Evolutionary conservation across 192 early-diverging fungal species (phyloP), one percentile per base, ranked within the genome.

Genomic region (Coemansia sp.): DNA sequence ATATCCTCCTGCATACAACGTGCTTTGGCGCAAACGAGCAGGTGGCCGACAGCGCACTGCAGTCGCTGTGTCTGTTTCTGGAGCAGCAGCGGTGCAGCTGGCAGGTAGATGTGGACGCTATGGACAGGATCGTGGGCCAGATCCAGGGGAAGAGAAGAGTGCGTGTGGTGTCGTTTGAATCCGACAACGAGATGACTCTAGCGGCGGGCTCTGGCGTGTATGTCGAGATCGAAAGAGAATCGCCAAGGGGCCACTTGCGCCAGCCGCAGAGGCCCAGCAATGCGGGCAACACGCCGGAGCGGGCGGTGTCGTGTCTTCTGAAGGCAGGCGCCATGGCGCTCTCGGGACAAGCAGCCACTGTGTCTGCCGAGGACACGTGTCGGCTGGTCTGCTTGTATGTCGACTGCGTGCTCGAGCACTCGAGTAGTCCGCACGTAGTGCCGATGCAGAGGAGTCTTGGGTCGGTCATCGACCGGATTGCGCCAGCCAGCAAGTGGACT

Each of bases 401-500:
- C 16, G 65, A 40, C 9, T 59, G 54, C 56, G 12, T 77, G 43
- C 62, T 77, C 12, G 75, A 77, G 42, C 47, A 61, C 56, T 23
- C 47, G n/a, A 71, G 64, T 61, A 60, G 56, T 21, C 21, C 61
- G 18, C 47, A 54, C 32, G 49, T 47, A 16, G 15, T 32, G 7
- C 64, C 42, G 47, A 77, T 71, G 60, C 75, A 77, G 62, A 64
- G 52, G 26, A 61, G 61, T 56, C 66, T 77, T 42, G 65, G 65
- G 12, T 38, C 16, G 1, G 19, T 71, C 11, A 54, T 71, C 26
- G 65, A 64, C 15, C 38, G 66, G 16, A 44, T 77, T 39, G 41
- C 61, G 26, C 75, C 75, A 23, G 61, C 65, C 12, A 68, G 65
- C 69, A 77, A 68, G 43, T 71, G 75, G 75, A 38, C 65, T 43